Percentiles rank a stretch among this genome's conserved stretches.
Conservation (phyloP, 2,329 filamentous ascomycete genomes). For the Neofusicoccum parvum region DNA sequence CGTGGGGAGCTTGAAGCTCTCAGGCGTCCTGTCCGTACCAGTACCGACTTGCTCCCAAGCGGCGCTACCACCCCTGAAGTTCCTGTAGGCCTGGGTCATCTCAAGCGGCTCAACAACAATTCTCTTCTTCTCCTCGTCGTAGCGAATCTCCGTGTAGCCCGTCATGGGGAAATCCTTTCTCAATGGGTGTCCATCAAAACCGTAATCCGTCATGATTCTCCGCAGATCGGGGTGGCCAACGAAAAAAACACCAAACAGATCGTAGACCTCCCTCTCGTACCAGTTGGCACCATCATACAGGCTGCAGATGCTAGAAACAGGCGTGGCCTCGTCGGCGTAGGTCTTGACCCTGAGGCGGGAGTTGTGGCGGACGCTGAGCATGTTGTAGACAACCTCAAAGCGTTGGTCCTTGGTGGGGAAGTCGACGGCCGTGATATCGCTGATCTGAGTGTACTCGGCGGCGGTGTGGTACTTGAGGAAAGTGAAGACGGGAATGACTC, state of each 20-base stretch:
- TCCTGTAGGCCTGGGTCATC: conserved; percentile 96
- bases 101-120: conserved; percentile 98
- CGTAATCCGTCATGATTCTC: conserved; percentile 99
- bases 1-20: conserved; percentile 88
- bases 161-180: conserved; percentile 98
- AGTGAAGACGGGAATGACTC: conserved; percentile 85
- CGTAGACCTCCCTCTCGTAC: conserved; percentile 98
- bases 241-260: conserved; percentile 97
- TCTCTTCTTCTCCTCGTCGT: conserved; percentile 99
- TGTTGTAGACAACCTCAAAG: conserved; percentile 97
- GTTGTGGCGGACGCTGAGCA: conserved; percentile 95
- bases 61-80: conserved; percentile 68
- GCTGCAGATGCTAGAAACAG: conserved; percentile 82
- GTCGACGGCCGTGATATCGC: conserved; percentile 91
- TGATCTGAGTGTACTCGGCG: conserved; percentile 92
- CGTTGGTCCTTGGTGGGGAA: conserved; percentile 94
- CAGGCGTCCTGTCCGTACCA: conserved; percentile 78
- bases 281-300: conserved; percentile 96
- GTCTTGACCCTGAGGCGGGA: conserved; percentile 97
- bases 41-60: conserved; percentile 69
- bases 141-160: conserved; percentile 96
- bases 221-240: conserved; percentile 90
- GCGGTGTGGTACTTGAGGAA: conserved; percentile 98
- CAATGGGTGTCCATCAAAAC: conserved; percentile 95
- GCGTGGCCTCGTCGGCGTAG: conserved; percentile 93